Evolutionary conservation across 352 stramenopile genomes (phyloP).

Genomic region (Pythium folliculosum): DNA sequence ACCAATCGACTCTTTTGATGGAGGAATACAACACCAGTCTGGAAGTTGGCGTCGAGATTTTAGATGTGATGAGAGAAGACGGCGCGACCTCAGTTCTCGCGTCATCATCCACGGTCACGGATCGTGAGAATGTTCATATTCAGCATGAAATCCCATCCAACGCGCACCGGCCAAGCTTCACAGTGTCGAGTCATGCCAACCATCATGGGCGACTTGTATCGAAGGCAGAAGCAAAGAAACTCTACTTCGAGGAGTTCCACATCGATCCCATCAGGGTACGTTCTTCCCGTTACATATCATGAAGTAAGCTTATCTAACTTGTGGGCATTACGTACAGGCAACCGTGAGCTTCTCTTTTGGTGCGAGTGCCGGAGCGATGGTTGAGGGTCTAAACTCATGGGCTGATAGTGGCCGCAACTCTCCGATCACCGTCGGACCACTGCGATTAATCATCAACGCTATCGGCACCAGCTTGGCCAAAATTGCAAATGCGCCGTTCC

Average conservation of each 20-base stretch:
- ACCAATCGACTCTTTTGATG: constrained; percentile 53
- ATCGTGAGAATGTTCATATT: constrained; percentile 21
- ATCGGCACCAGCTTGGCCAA: constrained; percentile 88
- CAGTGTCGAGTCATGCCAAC: constrained; percentile 16
- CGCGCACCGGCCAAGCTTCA: constrained; percentile 19
- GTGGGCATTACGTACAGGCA: constrained; percentile 31
- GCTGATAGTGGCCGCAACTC: constrained; percentile 27
- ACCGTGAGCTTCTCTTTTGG: constrained; percentile 87
- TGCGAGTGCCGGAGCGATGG: constrained; percentile 61
- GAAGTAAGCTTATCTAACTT: not conserved
- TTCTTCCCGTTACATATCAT: not conserved
- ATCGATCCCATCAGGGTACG: constrained; percentile 78
- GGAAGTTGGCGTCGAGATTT: constrained; percentile 67
- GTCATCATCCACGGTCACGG: constrained; percentile 24
- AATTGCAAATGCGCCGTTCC: constrained; percentile 88
- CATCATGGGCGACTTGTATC: constrained; percentile 36
- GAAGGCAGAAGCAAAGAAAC: constrained; percentile 74
- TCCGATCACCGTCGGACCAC: constrained; percentile 66
- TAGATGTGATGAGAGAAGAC: constrained; percentile 73
- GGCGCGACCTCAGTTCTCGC: constrained; percentile 42
- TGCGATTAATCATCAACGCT: constrained; percentile 85
- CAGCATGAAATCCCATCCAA: constrained; percentile 16
- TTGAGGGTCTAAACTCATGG: constrained; percentile 51
- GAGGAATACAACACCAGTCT: constrained; percentile 77
- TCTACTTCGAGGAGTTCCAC: constrained; percentile 91